Base-by-base conservation (phyloP, 1,139 yeast genomes). In the Meyerozyma smithsonii region DNA sequence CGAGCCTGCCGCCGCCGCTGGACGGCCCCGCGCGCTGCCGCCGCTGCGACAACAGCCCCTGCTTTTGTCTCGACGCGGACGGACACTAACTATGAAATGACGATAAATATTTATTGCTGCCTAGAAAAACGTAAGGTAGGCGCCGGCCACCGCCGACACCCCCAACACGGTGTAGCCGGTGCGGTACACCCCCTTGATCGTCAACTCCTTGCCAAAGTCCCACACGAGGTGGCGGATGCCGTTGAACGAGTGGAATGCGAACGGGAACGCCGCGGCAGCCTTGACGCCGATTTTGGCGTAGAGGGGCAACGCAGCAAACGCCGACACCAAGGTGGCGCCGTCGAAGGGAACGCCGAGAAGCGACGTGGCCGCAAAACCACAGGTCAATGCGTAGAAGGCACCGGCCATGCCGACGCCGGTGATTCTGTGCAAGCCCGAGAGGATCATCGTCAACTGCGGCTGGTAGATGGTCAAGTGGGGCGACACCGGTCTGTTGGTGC, bases 201-300 rank as follows among this genome's bases (percentile, higher is more conserved):
- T 75, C 61, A 90, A 77, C 62, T 84, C 87, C 52, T 69, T 72
- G 58, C 95, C 95, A 41, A 80, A 62, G 63, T 92, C 97, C 97
- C 97, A 92, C 43, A 87, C 58, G 66, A 90, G 70, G 64, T 92
- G 98, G 77, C 98, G 86, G 47, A 90, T 48, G 54, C 97, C 97
- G 63, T 90, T 89, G 61, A 73, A 77, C 38, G 75, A 59, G 64
- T 92, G 98, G 82, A 77, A 89, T 35, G 85, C 85, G 64, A 92
- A 89, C 50, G 97, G 92, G 67, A 78, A 77, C 4, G 95, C 80
- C 55, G 84, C 79, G 32, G 77, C 55, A 38, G 84, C 81, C 71
- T 92, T 92, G 44, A 79, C 65, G 30, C 73, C 72, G 45, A 78
- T 54, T 66, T 89, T 86, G 36, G 72, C 69, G 44, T 69, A 69